phyloP scores from a whole-genome alignment of 306 rosid species.

The Ormosia semicastrata region DNA sequence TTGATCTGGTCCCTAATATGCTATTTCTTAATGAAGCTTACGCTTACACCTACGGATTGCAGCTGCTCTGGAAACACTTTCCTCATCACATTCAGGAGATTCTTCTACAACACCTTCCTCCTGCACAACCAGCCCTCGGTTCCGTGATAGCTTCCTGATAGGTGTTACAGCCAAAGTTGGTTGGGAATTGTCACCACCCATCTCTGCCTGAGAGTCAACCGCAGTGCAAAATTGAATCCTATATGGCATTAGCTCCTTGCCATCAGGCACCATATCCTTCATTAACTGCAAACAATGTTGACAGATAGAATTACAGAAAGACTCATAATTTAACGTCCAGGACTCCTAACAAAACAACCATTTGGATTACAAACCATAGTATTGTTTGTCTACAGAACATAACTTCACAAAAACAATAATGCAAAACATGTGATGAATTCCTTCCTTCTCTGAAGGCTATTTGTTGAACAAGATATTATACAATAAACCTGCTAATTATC shows the following conservation, averaged over 20 bases:
- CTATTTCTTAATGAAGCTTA: slow-evolving; percentile 32
- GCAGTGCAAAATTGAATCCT: slow-evolving; percentile 31
- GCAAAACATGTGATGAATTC: neutral
- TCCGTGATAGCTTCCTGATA: slow-evolving; percentile 61
- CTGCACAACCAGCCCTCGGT: slow-evolving; percentile 57
- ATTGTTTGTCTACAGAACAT: neutral
- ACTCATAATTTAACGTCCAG: neutral
- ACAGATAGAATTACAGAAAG: neutral
- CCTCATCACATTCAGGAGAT: slow-evolving; percentile 45
- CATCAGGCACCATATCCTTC: slow-evolving; percentile 58
- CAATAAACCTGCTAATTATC: neutral
- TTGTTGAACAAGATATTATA: neutral
- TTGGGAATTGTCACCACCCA: slow-evolving; percentile 20
- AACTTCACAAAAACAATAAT: neutral
- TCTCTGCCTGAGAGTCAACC: slow-evolving; percentile 27
- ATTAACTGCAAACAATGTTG: slow-evolving; percentile 51
- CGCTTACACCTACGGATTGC: slow-evolving; percentile 54
- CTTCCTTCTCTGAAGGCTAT: neutral
- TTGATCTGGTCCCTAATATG: neutral
- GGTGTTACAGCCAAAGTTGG: slow-evolving; percentile 45
- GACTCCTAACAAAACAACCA: neutral
- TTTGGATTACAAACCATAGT: neutral
- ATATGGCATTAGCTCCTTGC: slow-evolving; percentile 71
- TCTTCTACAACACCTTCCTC: slow-evolving; percentile 56
- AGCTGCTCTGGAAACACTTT: slow-evolving; percentile 24